These are phyloP conservation scores for Phytophthora pinifolia DNA, from an alignment of 352 stramenopile species.

Conservation along the genomic window DNA sequence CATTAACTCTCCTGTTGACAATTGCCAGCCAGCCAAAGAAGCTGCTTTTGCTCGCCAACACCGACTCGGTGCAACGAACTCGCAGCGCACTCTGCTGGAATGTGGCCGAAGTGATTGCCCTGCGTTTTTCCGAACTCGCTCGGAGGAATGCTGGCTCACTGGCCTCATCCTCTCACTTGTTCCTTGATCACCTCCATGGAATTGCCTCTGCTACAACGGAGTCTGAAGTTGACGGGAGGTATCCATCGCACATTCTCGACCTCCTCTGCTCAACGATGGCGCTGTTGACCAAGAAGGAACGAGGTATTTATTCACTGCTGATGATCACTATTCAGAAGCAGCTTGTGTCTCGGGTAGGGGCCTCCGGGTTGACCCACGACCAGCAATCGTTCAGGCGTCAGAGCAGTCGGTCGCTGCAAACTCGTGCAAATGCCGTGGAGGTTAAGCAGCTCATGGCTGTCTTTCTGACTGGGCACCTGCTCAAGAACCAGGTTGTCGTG, in stretches of 20 bases:
- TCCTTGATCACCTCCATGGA: conserved; percentile 76
- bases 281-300: conserved; percentile 60
- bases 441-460: conserved; percentile 82
- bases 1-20: conserved; percentile 65
- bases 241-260: conserved; percentile 62
- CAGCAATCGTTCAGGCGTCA: conserved; percentile 30
- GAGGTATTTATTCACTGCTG: conserved; percentile 66
- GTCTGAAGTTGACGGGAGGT: conserved; percentile 31
- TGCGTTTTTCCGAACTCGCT: conserved; percentile 46
- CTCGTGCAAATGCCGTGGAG: conserved; percentile 34
- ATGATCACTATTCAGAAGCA: conserved; percentile 90
- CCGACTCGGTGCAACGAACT: conserved; percentile 30
- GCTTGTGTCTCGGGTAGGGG: conserved; percentile 45
- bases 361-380: conserved; percentile 16
- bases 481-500: conserved; percentile 51
- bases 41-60: conserved; percentile 49
- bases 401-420: conserved; percentile 14
- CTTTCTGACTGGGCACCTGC: conserved; percentile 67
- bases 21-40: conserved; percentile 68
- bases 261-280: conserved; percentile 74
- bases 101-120: conserved; percentile 55
- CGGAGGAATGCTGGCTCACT: conserved; percentile 39
- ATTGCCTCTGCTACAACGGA: conserved; percentile 49
- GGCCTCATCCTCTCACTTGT: conserved; percentile 65
- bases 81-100: conserved; percentile 58